Percentiles rank a stretch among this genome's conserved stretches.
These are phyloP conservation scores for Tetraselmis chui DNA, from an alignment of 139 green algal species.

Conservation along the genomic window DNA sequence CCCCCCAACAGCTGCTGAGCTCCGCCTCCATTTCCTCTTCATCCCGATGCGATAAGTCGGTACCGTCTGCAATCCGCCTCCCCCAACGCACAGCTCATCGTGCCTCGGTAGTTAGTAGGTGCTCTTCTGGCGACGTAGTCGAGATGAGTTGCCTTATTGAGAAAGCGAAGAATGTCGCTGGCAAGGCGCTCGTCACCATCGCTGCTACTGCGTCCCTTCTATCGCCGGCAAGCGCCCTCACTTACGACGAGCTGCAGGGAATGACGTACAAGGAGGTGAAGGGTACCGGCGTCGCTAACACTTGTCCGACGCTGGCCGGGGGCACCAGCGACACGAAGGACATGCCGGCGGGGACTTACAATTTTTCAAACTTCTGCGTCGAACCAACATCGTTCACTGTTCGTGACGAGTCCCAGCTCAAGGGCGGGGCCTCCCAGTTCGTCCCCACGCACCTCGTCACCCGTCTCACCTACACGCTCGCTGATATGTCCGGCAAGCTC, in stretches of 20 bases:
- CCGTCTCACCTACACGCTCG: slow-evolving; percentile 55
- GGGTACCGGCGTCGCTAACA: slow-evolving; percentile 52
- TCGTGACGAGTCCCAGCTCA: slow-evolving; percentile 45
- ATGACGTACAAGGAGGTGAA: slow-evolving; percentile 52
- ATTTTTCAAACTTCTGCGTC: slow-evolving; percentile 94
- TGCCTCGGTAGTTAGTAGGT: too few relatives aligned
- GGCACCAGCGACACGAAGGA: slow-evolving; percentile 56
- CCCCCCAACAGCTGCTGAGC: too few relatives aligned
- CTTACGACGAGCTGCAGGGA: slow-evolving; percentile 76
- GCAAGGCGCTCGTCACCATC: too few relatives aligned
- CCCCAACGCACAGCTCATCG: too few relatives aligned
- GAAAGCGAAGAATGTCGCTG: too few relatives aligned
- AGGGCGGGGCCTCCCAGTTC: slow-evolving; percentile 26
- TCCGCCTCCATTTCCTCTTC: too few relatives aligned
- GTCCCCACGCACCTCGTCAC: slow-evolving; percentile 51
- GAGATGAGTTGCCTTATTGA: too few relatives aligned
- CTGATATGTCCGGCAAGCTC: slow-evolving; percentile 22
- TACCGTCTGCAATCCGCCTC: too few relatives aligned
- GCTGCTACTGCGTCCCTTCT: too few relatives aligned
- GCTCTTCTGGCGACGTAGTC: too few relatives aligned
- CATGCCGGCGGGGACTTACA: slow-evolving; percentile 90
- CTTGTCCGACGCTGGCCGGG: slow-evolving; percentile 39
- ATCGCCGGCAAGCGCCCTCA: slow-evolving; percentile 79
- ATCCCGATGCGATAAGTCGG: too few relatives aligned
- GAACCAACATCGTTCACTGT: slow-evolving; percentile 94